Conservation (phyloP, 768 basidiomycete genomes). For the Leccinum uliginosum region DNA sequence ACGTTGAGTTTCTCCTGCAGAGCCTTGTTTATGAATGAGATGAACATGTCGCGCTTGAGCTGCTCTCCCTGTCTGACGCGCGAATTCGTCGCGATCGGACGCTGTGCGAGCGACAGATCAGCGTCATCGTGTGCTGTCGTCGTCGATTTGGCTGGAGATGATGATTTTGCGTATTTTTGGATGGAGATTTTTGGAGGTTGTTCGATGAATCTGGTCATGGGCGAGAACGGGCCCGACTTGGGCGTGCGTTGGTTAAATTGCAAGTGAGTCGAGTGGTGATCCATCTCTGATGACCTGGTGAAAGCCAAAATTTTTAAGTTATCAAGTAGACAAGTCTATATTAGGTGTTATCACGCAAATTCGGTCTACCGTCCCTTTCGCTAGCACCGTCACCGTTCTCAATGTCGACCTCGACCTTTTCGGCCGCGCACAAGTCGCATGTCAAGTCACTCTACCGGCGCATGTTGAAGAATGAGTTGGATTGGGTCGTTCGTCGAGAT, state of each 20-base stretch:
- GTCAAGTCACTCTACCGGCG: slow-evolving; percentile 92
- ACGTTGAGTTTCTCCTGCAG: slow-evolving; percentile 71
- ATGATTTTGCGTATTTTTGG: slow-evolving; percentile 41
- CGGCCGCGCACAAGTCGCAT: slow-evolving; percentile 71
- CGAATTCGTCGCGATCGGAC: slow-evolving; percentile 77
- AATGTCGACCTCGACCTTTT: slow-evolving; percentile 62
- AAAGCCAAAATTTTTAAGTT: not conserved
- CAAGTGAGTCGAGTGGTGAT: slow-evolving; percentile 69
- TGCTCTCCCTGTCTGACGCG: slow-evolving; percentile 74
- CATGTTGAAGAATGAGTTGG: slow-evolving; percentile 77
- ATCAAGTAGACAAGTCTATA: slow-evolving; percentile 5
- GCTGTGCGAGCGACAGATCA: slow-evolving; percentile 23
- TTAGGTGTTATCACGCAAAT: slow-evolving; percentile 16
- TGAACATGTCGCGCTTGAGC: slow-evolving; percentile 77
- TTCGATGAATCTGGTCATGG: slow-evolving; percentile 44
- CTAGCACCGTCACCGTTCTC: slow-evolving; percentile 7
- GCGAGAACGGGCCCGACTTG: slow-evolving; percentile 57
- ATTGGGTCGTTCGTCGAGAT: slow-evolving; percentile 87
- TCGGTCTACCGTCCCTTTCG: too few species aligned
- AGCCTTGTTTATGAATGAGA: slow-evolving; percentile 78
- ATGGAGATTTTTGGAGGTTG: slow-evolving; percentile 36
- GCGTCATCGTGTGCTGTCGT: slow-evolving; percentile 5
- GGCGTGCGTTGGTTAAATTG: slow-evolving; percentile 74
- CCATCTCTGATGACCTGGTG: slow-evolving; percentile 42
- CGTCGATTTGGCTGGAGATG: slow-evolving; percentile 29